These are phyloP conservation scores for Phytopythium helicoides DNA, from an alignment of 352 stramenopile species.

Conservation along the genomic window DNA sequence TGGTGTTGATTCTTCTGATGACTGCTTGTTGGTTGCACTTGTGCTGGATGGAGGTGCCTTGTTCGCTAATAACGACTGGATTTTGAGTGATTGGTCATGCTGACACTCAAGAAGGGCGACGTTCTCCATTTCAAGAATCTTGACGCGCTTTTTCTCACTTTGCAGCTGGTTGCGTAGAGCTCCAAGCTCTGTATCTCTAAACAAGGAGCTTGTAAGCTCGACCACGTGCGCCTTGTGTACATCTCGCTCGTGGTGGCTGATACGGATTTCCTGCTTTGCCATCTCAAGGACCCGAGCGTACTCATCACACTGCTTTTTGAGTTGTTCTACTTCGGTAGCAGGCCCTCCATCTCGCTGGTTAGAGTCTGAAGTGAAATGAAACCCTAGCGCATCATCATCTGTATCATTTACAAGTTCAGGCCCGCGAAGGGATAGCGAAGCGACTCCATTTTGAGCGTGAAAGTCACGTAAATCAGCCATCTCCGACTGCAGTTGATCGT, in stretches of 20 bases:
- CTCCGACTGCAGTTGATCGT: constrained; percentile 34
- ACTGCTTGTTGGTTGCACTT: not conserved
- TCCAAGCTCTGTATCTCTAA: constrained; percentile 49
- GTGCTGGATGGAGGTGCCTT: not conserved
- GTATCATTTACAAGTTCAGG: constrained; percentile 3
- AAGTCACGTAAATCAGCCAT: constrained; percentile 44
- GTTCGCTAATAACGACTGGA: constrained; percentile 42
- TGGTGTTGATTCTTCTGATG: too few relatives aligned
- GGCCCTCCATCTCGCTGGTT: not conserved
- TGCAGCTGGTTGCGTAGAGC: constrained; percentile 53
- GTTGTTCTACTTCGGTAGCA: constrained; percentile 15
- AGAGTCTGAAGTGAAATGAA: not conserved
- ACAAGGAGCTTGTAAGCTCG: constrained; percentile 48
- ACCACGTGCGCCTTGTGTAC: constrained; percentile 40
- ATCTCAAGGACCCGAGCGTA: constrained; percentile 56
- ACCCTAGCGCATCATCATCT: constrained; percentile 14
- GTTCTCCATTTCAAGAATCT: constrained; percentile 57
- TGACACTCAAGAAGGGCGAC: constrained; percentile 44
- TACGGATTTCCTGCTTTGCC: constrained; percentile 68
- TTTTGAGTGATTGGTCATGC: constrained; percentile 45
- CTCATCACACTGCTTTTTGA: constrained; percentile 52
- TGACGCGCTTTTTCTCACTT: constrained; percentile 60
- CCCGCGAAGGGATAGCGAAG: constrained; percentile 7
- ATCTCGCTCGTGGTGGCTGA: constrained; percentile 59
- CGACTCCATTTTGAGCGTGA: constrained; percentile 27